Percentiles rank a stretch among this genome's conserved stretches.
Evolutionary conservation across 2,329 filamentous ascomycete genomes (phyloP).

Genomic region (Aspergillus clavatus): DNA sequence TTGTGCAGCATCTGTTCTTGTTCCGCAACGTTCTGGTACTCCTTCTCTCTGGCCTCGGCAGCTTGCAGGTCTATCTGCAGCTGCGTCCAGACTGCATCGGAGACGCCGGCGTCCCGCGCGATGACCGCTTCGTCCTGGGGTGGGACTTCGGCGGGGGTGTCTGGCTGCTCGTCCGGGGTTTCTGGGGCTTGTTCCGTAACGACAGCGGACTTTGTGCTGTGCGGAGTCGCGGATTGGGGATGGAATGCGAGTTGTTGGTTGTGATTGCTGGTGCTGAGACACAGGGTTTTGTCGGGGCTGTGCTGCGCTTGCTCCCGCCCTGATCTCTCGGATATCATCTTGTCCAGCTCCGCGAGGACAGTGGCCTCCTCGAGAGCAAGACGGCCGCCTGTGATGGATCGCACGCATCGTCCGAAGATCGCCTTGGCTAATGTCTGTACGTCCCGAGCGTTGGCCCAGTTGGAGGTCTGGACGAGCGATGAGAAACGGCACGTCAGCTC

Average conservation of each 20-base stretch:
- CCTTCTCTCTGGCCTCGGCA: conserved; percentile 1
- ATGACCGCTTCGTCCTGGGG: background rate
- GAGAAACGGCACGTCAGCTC: conserved; percentile 33
- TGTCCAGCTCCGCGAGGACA: conserved; percentile 10
- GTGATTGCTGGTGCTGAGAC: background rate
- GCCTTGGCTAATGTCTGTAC: conserved; percentile 51
- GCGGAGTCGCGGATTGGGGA: background rate
- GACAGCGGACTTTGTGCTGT: background rate
- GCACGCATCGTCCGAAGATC: conserved; percentile 41
- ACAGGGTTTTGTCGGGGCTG: background rate
- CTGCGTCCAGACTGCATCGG: background rate
- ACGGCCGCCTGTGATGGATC: conserved; percentile 7
- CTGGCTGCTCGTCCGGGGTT: background rate
- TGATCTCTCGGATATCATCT: background rate
- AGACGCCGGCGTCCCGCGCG: background rate
- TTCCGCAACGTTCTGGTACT: background rate
- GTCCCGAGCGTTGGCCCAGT: conserved; percentile 63
- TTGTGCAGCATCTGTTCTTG: background rate
- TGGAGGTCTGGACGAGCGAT: conserved; percentile 39
- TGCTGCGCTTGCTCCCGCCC: background rate
- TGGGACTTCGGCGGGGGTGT: background rate
- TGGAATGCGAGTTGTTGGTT: background rate
- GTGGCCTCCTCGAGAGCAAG: conserved; percentile 5
- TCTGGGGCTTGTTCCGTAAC: background rate
- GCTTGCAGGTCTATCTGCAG: background rate